Conservation (phyloP, 768 basidiomycete species). For the Mycena vitilis region DNA sequence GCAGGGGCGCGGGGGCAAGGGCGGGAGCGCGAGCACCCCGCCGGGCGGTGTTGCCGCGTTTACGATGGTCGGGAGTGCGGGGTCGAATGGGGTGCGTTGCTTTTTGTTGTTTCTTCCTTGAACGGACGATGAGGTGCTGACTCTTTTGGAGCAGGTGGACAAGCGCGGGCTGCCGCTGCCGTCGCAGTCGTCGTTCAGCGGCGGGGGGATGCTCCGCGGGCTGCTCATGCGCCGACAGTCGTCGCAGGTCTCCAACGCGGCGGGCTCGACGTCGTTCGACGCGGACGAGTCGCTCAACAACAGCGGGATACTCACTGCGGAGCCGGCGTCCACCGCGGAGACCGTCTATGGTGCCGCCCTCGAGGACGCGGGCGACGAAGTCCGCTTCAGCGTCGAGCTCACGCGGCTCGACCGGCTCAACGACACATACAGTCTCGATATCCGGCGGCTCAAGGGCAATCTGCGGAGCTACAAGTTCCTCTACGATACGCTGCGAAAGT, state of each 20-base stretch:
- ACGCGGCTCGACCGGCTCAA: conserved; percentile 90
- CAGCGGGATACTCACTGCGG: conserved; percentile 53
- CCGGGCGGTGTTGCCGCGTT: conserved; percentile 73
- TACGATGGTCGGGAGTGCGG: conserved; percentile 83
- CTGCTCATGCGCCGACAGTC: conserved; percentile 92
- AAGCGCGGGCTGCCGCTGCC: conserved; percentile 90
- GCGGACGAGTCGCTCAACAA: conserved; percentile 55
- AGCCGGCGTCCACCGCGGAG: conserved; percentile 58
- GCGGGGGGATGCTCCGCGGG: conserved; percentile 86
- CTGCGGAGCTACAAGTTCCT: conserved; percentile 93
- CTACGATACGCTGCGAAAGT: conserved; percentile 90
- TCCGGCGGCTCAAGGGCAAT: conserved; percentile 92
- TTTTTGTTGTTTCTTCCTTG: conserved; percentile 12
- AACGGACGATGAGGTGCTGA: neutral
- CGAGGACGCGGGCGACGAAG: conserved; percentile 93
- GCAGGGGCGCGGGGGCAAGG: conserved; percentile 62
- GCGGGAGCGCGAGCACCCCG: conserved; percentile 43
- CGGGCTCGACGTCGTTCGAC: conserved; percentile 59
- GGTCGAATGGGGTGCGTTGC: conserved; percentile 83
- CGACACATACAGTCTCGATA: conserved; percentile 92
- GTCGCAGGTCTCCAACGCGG: conserved; percentile 74
- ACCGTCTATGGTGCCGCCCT: conserved; percentile 82
- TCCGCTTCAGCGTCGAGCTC: conserved; percentile 94
- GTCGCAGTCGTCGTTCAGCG: conserved; percentile 75
- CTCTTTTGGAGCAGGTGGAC: conserved; percentile 71